These are phyloP conservation scores for Brassica carinata DNA, from an alignment of 345 rosid genomes.

Conservation along the genomic window DNA sequence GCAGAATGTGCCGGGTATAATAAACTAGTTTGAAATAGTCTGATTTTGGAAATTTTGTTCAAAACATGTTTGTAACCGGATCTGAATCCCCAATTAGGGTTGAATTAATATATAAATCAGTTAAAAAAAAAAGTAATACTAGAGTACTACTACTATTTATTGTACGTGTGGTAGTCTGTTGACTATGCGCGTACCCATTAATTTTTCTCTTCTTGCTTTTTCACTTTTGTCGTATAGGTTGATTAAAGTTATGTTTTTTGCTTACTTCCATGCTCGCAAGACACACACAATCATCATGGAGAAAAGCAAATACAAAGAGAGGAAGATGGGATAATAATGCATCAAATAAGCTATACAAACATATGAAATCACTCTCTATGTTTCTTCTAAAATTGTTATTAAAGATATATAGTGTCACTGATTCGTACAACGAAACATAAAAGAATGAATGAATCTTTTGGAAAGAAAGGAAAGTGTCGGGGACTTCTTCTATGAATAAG, in stretches of 20 bases:
- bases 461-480: slow-evolving; percentile 31
- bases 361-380: neutral
- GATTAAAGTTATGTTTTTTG: slow-evolving; percentile 36
- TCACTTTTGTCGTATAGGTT: slow-evolving; percentile 14
- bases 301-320: slow-evolving; percentile 26
- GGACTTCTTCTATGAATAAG: slow-evolving; percentile 40
- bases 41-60: no score
- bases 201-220: slow-evolving; percentile 21
- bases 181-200: slow-evolving; percentile 28
- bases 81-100: no score
- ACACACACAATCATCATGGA: slow-evolving; percentile 35
- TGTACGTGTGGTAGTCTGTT: slow-evolving; percentile 36
- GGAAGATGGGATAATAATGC: slow-evolving; percentile 20
- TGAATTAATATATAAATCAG: no score
- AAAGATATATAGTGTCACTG: slow-evolving; percentile 23
- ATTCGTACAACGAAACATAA: slow-evolving; percentile 38
- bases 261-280: slow-evolving; percentile 38
- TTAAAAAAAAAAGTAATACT: no score
- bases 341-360: slow-evolving; percentile 27
- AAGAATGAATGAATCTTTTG: slow-evolving; percentile 37
- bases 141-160: neutral
- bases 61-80: no score
- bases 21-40: no score
- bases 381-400: slow-evolving; percentile 14
- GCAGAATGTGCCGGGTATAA: no score